phyloP scores from a whole-genome alignment of 495 filamentous ascomycete species.

The Hyaloscypha finlandica region DNA sequence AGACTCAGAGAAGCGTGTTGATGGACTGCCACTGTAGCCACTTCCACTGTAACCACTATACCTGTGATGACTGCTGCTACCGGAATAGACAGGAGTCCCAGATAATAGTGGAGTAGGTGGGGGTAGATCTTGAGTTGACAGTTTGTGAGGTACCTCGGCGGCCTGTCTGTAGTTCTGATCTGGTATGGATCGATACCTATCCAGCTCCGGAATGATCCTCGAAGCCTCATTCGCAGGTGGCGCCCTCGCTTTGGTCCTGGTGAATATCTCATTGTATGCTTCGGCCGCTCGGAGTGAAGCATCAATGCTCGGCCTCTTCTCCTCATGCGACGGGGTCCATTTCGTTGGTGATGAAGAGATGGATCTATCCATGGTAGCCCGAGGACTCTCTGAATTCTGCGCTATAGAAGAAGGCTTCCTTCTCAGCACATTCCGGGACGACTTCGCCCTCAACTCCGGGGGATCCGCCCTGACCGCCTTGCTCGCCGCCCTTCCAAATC shows the following conservation, averaged over 20 bases:
- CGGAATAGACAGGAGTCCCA: conserved; percentile 35
- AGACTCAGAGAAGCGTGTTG: conserved; percentile 91
- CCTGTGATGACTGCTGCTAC: conserved; percentile 45
- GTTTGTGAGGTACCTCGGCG: conserved; percentile 44
- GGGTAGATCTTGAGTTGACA: conserved; percentile 61
- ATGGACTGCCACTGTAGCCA: conserved; percentile 76
- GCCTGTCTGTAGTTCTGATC: conserved; percentile 35
- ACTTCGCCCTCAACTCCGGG: conserved; percentile 32
- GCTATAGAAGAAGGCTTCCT: conserved; percentile 50
- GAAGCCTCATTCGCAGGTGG: conserved; percentile 36
- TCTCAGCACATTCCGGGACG: conserved; percentile 44
- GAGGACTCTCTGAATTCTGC: conserved; percentile 33
- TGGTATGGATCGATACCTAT: conserved; percentile 50
- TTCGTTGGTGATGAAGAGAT: conserved; percentile 24
- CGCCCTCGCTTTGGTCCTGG: conserved; percentile 20
- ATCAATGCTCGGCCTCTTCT: conserved; percentile 39
- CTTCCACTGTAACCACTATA: conserved; percentile 43
- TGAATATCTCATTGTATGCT: conserved; percentile 33
- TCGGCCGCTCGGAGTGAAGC: conserved; percentile 27
- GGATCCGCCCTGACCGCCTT: conserved; percentile 18
- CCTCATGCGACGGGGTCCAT: conserved; percentile 27
- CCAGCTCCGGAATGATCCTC: conserved; percentile 52
- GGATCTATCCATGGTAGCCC: conserved; percentile 16
- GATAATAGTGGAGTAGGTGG: conserved; percentile 66
- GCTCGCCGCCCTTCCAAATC: conserved; percentile 29